Evolutionary conservation across 1,139 yeast species (phyloP).

Genomic region (Scheffersomyces quercinus): DNA sequence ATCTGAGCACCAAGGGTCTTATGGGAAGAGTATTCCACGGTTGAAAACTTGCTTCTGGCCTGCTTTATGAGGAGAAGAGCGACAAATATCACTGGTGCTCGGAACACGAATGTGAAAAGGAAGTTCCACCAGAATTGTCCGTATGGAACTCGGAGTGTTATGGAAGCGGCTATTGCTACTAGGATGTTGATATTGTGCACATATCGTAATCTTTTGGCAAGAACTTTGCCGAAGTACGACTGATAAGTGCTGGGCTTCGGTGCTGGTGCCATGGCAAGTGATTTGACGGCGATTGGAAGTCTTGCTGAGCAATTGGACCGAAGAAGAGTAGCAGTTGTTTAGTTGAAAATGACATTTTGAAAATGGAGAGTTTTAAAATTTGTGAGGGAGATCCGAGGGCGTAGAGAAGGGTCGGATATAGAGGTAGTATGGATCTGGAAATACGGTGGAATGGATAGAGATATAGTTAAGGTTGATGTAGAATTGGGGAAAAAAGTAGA

Average conservation of each 20-base stretch:
- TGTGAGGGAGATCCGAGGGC: not conserved
- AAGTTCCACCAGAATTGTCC: slow-evolving; percentile 34
- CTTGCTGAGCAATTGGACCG: not conserved
- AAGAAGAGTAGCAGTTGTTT: not conserved
- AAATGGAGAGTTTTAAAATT: slow-evolving; percentile 1
- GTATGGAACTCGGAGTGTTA: slow-evolving; percentile 28
- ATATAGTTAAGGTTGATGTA: not conserved
- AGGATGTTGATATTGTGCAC: slow-evolving; percentile 34
- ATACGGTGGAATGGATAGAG: slow-evolving; percentile 1
- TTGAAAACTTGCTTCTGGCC: slow-evolving; percentile 50
- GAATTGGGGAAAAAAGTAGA: too few species aligned
- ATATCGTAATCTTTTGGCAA: slow-evolving; percentile 36
- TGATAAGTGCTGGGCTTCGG: slow-evolving; percentile 22
- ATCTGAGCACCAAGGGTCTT: slow-evolving; percentile 52
- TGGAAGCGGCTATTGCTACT: slow-evolving; percentile 26
- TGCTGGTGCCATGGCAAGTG: slow-evolving; percentile 5
- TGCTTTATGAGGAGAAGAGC: slow-evolving; percentile 42
- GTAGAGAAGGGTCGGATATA: too few species aligned
- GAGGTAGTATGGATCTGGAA: not conserved
- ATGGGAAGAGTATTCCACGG: slow-evolving; percentile 51
- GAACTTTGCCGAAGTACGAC: slow-evolving; percentile 31
- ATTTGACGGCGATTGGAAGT: not conserved
- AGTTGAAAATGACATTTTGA: not conserved
- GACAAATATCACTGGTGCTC: slow-evolving; percentile 33
- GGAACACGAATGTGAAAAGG: slow-evolving; percentile 22